Evolutionary conservation across 108 stramenopile species (phyloP).

Genomic region (Cylindrotheca fusiformis): DNA sequence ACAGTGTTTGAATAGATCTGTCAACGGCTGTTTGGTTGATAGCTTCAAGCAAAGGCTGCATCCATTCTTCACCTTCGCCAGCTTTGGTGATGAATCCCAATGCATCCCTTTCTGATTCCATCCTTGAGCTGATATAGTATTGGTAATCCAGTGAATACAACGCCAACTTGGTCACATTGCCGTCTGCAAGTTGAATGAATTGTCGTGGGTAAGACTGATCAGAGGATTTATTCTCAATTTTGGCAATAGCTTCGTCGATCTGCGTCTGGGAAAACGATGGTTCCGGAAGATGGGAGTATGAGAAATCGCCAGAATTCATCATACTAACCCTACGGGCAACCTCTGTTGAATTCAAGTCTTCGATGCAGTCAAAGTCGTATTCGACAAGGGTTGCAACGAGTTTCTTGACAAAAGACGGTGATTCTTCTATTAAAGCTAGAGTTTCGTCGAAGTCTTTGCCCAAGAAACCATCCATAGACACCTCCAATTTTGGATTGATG

Average conservation of each 20-base stretch:
- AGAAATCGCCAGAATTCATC: slow-evolving; percentile 20
- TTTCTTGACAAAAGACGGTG: slow-evolving; percentile 48
- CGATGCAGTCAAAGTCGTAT: slow-evolving; percentile 13
- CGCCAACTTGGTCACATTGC: slow-evolving; percentile 59
- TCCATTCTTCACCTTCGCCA: slow-evolving; percentile 1
- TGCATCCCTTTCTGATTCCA: slow-evolving; percentile 14
- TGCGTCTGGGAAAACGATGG: slow-evolving; percentile 50
- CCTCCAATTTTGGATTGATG: neutral
- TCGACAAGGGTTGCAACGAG: slow-evolving; percentile 38
- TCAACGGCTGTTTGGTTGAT: slow-evolving; percentile 20
- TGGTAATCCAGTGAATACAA: slow-evolving; percentile 56
- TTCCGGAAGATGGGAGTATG: slow-evolving; percentile 1
- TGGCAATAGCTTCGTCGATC: slow-evolving; percentile 41
- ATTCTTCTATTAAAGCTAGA: slow-evolving; percentile 24
- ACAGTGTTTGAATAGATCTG: slow-evolving; percentile 24
- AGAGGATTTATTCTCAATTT: slow-evolving; percentile 1
- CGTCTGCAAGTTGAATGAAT: slow-evolving; percentile 37
- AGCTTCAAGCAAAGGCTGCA: slow-evolving; percentile 1
- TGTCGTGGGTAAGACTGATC: neutral
- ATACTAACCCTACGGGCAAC: slow-evolving; percentile 15
- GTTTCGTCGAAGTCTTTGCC: slow-evolving; percentile 32
- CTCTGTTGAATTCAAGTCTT: slow-evolving; percentile 36
- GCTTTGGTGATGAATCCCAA: neutral
- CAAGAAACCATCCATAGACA: slow-evolving; percentile 5
- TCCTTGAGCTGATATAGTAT: slow-evolving; percentile 30